A percentile compares a stretch with the other conserved stretches of the same genome.
Conservation (phyloP, 2,329 filamentous ascomycete genomes). For the Herpotrichia juniperi region DNA sequence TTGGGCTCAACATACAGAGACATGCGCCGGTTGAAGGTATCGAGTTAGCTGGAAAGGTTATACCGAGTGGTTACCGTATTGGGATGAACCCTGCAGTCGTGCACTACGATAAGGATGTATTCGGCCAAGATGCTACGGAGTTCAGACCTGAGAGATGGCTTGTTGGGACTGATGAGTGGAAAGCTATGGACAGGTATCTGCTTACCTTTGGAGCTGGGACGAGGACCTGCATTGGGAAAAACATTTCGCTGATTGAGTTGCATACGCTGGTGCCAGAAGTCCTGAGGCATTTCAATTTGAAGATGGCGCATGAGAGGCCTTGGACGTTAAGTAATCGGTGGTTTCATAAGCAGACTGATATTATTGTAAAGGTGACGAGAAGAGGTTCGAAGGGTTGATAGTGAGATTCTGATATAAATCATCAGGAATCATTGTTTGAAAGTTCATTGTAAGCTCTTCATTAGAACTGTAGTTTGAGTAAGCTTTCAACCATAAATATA, state of each 20-base stretch:
- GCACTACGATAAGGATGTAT: conserved; percentile 49
- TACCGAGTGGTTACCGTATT: conserved; percentile 43
- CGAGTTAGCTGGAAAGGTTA: conserved; percentile 21
- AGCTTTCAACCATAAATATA: too few relatives aligned
- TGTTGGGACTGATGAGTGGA: conserved; percentile 11
- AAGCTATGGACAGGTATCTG: conserved; percentile 26
- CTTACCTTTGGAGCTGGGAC: conserved; percentile 24
- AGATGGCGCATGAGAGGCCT: conserved; percentile 18
- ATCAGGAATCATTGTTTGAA: too few relatives aligned
- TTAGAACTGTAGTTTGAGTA: too few relatives aligned
- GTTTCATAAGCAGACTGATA: conserved; percentile 20
- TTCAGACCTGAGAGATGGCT: conserved; percentile 60
- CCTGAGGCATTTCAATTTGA: conserved; percentile 18
- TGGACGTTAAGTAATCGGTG: conserved; percentile 22
- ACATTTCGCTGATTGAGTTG: conserved; percentile 21
- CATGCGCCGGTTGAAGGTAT: conserved; percentile 26
- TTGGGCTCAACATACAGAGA: conserved; percentile 31
- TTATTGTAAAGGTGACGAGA: conserved; percentile 13
- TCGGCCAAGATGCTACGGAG: conserved; percentile 52
- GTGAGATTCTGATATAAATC: too few relatives aligned
- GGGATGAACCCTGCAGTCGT: conserved; percentile 45
- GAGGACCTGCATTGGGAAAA: conserved; percentile 27
- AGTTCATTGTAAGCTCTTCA: too few relatives aligned
- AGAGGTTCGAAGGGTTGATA: background rate
- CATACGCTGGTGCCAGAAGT: conserved; percentile 21